Evolutionary conservation across 75 land plant species (phyloP), one percentile per base, ranked within the genome.

Genomic region (Sequoia sempervirens): DNA sequence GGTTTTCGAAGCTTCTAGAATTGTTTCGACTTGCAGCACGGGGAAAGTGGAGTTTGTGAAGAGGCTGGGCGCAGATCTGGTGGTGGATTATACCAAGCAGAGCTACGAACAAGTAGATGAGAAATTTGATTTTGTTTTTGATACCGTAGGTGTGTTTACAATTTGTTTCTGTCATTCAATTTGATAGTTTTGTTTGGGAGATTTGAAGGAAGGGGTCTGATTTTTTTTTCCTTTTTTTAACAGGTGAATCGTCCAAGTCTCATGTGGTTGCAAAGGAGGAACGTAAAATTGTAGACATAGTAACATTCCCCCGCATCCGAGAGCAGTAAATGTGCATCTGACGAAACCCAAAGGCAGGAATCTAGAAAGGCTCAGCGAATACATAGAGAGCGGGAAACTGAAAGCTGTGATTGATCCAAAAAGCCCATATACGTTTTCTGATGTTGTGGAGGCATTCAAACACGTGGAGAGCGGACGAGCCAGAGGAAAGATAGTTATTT

Each of bases 111-210:
- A 89, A 8, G 75, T 89, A 1, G 38, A 72, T 9, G 92, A 89
- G 34, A 91, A 88, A 78, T 91, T 81, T 74, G 92, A 91, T 80
- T 72, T 91, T 61, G 90, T 90, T 58, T 88, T 86, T 23, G 92
- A 91, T 53, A 82, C 88, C 66, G 84, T 91, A 53, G 92, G 92
- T 91, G 85, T 84, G 85, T 80, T 18, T 81, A 75, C 43, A 7
- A 80, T 34, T 37, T 11, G n/a, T 38, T 37, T 5, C 0, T n/a
- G n/a, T n/a, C n/a, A n/a, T n/a, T n/a, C 30, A 34, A n/a, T n/a
- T 11, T 20, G 0, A 14, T 20, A 17, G 79, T 26, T 8, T 81
- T 75, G 28, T 12, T 68, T 73, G 37, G 20, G 5, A 1, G 4
- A 26, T 83, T 43, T 5, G 23, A 82, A 11, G n/a, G 10, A 45